Conservation (phyloP, 768 basidiomycete genomes). For the Lentinula guzmanii region DNA sequence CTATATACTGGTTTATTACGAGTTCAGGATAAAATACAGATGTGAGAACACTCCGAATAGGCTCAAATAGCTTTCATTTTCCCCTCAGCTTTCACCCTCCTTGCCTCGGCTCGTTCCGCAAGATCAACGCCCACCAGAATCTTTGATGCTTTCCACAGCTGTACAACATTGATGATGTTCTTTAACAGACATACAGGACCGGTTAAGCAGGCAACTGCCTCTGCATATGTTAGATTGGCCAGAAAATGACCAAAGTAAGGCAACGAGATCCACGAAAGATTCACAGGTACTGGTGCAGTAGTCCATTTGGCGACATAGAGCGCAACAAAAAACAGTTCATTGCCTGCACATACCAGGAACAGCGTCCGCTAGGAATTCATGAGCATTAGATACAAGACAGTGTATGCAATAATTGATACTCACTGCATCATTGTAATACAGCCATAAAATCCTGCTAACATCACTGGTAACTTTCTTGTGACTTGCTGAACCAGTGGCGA, state of each 20-base stretch:
- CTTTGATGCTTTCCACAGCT: constrained; percentile 97
- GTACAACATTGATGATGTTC: constrained; percentile 92
- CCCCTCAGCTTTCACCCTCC: constrained; percentile 27
- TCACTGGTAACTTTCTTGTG: constrained; percentile 93
- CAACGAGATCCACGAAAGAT: constrained; percentile 15
- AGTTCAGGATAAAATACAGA: not conserved
- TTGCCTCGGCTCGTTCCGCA: constrained; percentile 70
- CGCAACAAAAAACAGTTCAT: constrained; percentile 93
- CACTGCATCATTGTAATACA: constrained; percentile 92
- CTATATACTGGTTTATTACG: not conserved
- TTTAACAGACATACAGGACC: constrained; percentile 71
- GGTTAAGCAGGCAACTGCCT: constrained; percentile 56
- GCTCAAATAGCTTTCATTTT: constrained; percentile 3
- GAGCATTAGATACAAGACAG: not conserved
- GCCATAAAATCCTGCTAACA: constrained; percentile 86
- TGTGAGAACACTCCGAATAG: not conserved
- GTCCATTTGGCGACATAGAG: constrained; percentile 92
- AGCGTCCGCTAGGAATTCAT: constrained; percentile 56
- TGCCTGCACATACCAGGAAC: constrained; percentile 90
- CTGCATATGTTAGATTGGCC: constrained; percentile 63
- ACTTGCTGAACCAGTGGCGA: constrained; percentile 88
- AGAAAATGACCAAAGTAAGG: constrained; percentile 20
- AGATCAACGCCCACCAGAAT: constrained; percentile 91
- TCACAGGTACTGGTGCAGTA: constrained; percentile 52
- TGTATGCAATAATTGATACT: constrained; percentile 22